Base-by-base conservation (phyloP, 495 filamentous ascomycete genomes). In the Chaetomium cochliodes region DNA sequence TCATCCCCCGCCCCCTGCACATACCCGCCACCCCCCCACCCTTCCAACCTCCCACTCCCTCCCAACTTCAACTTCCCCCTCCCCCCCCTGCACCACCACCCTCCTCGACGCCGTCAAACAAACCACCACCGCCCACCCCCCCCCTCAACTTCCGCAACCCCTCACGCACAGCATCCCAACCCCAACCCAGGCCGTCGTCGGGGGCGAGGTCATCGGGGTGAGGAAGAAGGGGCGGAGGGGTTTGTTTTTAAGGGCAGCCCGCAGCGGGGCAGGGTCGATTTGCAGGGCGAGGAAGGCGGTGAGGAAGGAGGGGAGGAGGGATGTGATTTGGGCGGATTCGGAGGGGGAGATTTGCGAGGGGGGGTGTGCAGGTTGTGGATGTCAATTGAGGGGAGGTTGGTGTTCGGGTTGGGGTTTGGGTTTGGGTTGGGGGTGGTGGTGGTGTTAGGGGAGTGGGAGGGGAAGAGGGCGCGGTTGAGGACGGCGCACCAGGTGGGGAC, bases 1-100 rank as follows among this genome's bases (percentile, higher is more conserved):
- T 98, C 93, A 76, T 98, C 93, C 6, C 88, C 93, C 15, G 93
- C 92, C 26, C 94, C 94, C 75, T 97, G 94, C 65, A 98, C 90
- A 72, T 98, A 98, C 28, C 88, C 90, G 5, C 85, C 86, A 62
- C 80, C 81, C 33, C 85, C 86, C n/a, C n/a, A n/a, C n/a, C n/a
- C n/a, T n/a, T n/a, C n/a, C n/a, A n/a, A n/a, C n/a, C n/a, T n/a
- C n/a, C n/a, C n/a, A n/a, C n/a, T n/a, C n/a, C n/a, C n/a, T n/a
- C n/a, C n/a, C n/a, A n/a, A n/a, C n/a, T n/a, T n/a, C n/a, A n/a
- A n/a, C n/a, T n/a, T n/a, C n/a, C 60, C 86, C 81, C 70, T 92
- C 90, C 33, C 33, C 11, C 33, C 33, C 33, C 86, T 87, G 1
- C 87, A 16, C 74, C 77, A 0, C n/a, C n/a, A 91, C 84, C 13